Percentiles rank a stretch among this genome's conserved stretches.
phyloP scores from a whole-genome alignment of 2,329 filamentous ascomycete species.

The Diaporthe destruens region DNA sequence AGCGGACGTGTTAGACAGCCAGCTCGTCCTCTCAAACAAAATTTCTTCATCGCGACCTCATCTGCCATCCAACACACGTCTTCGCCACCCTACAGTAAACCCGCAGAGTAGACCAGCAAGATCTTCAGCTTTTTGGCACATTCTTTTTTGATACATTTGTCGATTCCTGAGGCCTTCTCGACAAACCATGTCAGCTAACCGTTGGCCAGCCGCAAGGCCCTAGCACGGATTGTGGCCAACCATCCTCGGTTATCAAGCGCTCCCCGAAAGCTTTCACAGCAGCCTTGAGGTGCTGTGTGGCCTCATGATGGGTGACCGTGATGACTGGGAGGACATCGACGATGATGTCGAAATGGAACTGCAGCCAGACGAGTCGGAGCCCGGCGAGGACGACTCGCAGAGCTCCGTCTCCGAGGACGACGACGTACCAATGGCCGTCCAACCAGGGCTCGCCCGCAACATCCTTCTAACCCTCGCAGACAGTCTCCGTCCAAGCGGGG shows the following conservation, averaged over 20 bases:
- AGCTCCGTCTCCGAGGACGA: background rate
- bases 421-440: too few species aligned
- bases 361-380: background rate
- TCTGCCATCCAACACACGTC: too few species aligned
- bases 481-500: background rate
- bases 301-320: constrained; percentile 6
- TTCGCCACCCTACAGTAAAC: background rate
- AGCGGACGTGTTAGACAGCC: background rate
- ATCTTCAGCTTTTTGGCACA: too few species aligned
- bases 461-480: too few species aligned
- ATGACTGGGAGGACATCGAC: constrained; percentile 34
- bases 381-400: constrained; percentile 8
- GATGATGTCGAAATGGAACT: constrained; percentile 17
- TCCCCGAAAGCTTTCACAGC: background rate
- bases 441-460: too few species aligned
- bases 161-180: too few species aligned
- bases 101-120: background rate
- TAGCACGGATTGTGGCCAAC: background rate
- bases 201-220: too few species aligned
- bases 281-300: too few species aligned
- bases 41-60: constrained; percentile 10
- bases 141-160: background rate
- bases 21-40: background rate
- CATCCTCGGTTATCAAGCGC: background rate
- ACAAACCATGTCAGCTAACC: background rate